Evolutionary conservation across 192 early-diverging fungal species (phyloP).

Genomic region (Geranomyces michiganensis): DNA sequence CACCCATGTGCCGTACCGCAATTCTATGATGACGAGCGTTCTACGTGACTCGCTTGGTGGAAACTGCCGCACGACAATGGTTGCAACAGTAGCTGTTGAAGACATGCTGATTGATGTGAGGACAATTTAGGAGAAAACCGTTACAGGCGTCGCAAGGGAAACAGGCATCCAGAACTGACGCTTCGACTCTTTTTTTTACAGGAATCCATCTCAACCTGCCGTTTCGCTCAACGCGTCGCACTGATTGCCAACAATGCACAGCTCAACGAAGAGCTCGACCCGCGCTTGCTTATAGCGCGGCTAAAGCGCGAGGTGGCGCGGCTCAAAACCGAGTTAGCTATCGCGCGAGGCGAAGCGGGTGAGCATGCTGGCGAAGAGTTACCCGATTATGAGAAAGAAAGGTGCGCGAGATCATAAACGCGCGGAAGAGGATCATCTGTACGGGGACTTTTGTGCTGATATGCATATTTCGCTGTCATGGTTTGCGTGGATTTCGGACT

Average conservation of each 20-base stretch:
- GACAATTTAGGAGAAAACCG: neutral
- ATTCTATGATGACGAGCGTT: constrained; percentile 66
- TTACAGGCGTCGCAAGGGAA: no score
- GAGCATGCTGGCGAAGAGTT: constrained; percentile 45
- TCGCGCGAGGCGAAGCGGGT: constrained; percentile 49
- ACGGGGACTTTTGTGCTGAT: no score
- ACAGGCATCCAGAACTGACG: neutral
- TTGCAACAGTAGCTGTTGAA: constrained; percentile 62
- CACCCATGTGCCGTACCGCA: constrained; percentile 64
- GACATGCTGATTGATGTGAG: constrained; percentile 61
- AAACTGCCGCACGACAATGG: constrained; percentile 68
- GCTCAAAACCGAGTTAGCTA: constrained; percentile 58
- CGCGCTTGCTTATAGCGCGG: constrained; percentile 53
- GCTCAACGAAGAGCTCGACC: constrained; percentile 66
- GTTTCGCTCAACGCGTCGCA: constrained; percentile 66
- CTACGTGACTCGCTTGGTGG: constrained; percentile 63
- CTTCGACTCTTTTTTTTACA: constrained; percentile 13
- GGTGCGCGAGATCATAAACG: constrained; percentile 17
- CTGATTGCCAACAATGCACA: constrained; percentile 56
- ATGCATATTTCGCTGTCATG: no score
- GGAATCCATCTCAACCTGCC: constrained; percentile 70
- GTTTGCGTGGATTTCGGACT: no score
- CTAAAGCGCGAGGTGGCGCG: constrained; percentile 54
- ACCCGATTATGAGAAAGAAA: constrained; percentile 60
- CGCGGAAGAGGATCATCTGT: no score